phyloP scores from a whole-genome alignment of 805 yeast genomes.

The Brettanomyces custersianus region DNA sequence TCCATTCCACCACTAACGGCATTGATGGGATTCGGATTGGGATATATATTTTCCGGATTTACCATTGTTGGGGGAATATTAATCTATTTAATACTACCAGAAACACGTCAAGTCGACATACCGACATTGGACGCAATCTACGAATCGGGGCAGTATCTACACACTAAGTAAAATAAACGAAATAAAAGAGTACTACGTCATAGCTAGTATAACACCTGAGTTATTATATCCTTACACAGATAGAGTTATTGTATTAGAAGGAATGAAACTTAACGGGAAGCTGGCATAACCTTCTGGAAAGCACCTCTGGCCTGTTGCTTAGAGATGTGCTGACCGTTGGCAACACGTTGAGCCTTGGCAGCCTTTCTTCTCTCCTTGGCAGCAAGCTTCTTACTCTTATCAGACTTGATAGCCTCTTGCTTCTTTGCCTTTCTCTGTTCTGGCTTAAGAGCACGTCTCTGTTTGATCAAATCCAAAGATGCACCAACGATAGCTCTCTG shows the following conservation, averaged over 20 bases:
- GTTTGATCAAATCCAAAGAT: slow-evolving; percentile 94
- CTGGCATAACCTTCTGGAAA: slow-evolving; percentile 92
- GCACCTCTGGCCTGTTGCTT: slow-evolving; percentile 98
- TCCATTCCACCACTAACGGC: slow-evolving; percentile 60
- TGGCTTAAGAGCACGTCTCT: slow-evolving; percentile 93
- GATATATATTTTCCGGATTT: slow-evolving; percentile 40
- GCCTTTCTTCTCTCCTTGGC: slow-evolving; percentile 94
- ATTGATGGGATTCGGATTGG: slow-evolving; percentile 55
- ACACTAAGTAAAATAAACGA: too few species aligned
- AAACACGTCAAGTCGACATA: slow-evolving; percentile 19
- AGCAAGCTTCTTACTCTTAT: slow-evolving; percentile 84
- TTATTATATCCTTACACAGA: too few species aligned
- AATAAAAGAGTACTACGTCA: too few species aligned
- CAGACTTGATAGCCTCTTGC: slow-evolving; percentile 76
- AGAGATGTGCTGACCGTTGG: slow-evolving; percentile 73
- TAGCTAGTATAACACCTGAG: too few species aligned
- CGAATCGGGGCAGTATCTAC: slow-evolving; percentile 7
- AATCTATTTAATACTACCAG: slow-evolving; percentile 24
- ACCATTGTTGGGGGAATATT: slow-evolving; percentile 16
- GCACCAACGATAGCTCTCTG: slow-evolving; percentile 99
- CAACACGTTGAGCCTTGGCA: slow-evolving; percentile 76
- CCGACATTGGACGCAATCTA: slow-evolving; percentile 17
- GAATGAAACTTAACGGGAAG: slow-evolving; percentile 79
- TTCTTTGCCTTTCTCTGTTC: slow-evolving; percentile 97
- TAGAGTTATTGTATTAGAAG: too few species aligned